phyloP scores from a whole-genome alignment of 1,284 basidiomycete species.

The Athelia psychrophila region DNA sequence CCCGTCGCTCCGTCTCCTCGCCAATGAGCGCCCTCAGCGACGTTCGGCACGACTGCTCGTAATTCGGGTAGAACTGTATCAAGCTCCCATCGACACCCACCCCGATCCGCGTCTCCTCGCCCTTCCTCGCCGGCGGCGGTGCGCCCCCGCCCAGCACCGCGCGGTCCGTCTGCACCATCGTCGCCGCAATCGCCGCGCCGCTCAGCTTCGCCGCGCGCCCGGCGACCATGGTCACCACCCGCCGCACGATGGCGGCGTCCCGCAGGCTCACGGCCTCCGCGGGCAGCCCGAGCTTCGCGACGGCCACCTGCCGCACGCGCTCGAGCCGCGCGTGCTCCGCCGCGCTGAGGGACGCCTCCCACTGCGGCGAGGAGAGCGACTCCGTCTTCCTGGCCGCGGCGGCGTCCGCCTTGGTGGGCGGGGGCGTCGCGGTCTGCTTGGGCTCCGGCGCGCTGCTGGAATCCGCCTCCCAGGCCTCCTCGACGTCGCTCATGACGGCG shows the following conservation, averaged over 20 bases:
- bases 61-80: conserved; percentile 89
- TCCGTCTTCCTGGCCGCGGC: conserved; percentile 10
- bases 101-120: conserved; percentile 48
- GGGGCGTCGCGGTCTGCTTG: conserved; percentile 14
- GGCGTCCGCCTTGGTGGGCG: conserved; percentile 27
- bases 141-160: conserved; percentile 40
- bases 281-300: conserved; percentile 59
- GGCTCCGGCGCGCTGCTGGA: conserved; percentile 15
- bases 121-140: conserved; percentile 31
- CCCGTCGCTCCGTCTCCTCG: conserved; percentile 70
- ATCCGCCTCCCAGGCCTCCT: conserved; percentile 64
- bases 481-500: conserved; percentile 87
- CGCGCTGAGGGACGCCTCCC: conserved; percentile 24
- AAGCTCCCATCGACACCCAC: conserved; percentile 94
- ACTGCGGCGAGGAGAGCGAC: conserved; percentile 24
- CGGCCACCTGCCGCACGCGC: conserved; percentile 55
- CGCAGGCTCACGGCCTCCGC: conserved; percentile 51
- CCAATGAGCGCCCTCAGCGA: conserved; percentile 80
- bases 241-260: conserved; percentile 81
- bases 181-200: conserved; percentile 84
- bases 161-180: conserved; percentile 77
- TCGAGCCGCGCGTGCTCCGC: conserved; percentile 38
- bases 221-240: conserved; percentile 78
- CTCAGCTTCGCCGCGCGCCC: conserved; percentile 83
- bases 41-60: conserved; percentile 71